Percentiles rank a stretch among this genome's conserved stretches.
These are phyloP conservation scores for Deakozyma indianensis DNA, from an alignment of 805 yeast genomes.

Conservation along the genomic window DNA sequence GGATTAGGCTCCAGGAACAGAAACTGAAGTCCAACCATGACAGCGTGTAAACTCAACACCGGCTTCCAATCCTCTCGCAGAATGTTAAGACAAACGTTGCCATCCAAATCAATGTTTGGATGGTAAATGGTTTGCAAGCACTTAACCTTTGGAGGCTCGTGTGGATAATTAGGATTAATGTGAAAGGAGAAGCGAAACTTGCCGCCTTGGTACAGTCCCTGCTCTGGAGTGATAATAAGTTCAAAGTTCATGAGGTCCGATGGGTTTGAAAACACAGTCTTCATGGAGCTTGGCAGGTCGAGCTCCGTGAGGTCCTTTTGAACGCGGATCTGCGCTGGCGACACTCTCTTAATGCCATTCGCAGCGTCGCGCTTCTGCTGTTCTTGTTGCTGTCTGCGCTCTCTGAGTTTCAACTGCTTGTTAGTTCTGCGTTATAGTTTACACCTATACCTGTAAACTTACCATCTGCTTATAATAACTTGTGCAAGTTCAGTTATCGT, in stretches of 20 bases:
- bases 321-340: constrained; percentile 61
- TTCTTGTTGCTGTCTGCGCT: constrained; percentile 42
- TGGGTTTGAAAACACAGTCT: constrained; percentile 35
- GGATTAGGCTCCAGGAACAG: constrained; percentile 84
- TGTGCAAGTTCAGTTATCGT: too few species aligned
- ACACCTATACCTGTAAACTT: too few species aligned
- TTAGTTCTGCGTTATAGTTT: background rate
- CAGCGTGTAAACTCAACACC: constrained; percentile 65
- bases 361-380: constrained; percentile 24
- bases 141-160: constrained; percentile 78
- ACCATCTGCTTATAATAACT: too few species aligned
- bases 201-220: constrained; percentile 62
- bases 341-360: constrained; percentile 20
- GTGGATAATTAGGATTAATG: constrained; percentile 67
- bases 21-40: constrained; percentile 73
- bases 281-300: constrained; percentile 44
- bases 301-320: constrained; percentile 63
- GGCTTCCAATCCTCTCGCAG: constrained; percentile 96
- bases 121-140: constrained; percentile 68
- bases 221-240: constrained; percentile 46
- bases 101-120: constrained; percentile 84
- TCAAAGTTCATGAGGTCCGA: constrained; percentile 47
- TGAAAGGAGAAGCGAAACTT: constrained; percentile 52
- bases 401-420: constrained; percentile 43
- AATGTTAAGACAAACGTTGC: constrained; percentile 84